Evolutionary conservation across 371 early-diverging fungal genomes (phyloP), one percentile per base, ranked within the genome.

Genomic region (Quaeritorhiza haematococci): DNA sequence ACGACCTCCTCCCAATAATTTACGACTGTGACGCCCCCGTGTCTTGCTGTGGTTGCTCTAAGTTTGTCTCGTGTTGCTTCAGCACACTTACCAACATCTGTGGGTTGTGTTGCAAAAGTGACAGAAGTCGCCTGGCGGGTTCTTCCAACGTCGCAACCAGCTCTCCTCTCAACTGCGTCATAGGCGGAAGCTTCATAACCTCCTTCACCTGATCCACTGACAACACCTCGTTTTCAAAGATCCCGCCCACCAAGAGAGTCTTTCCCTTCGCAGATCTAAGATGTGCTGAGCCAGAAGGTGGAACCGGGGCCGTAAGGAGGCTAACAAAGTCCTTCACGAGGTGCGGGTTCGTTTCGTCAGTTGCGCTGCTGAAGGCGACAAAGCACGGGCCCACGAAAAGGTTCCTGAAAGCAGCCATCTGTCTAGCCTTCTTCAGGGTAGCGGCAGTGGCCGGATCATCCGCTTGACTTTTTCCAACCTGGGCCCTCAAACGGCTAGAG

Each of bases 201-300:
- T 50, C n/a, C 32, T 59, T 48, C 35, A 68, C 33, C 46, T 46
- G 49, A 63, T 68, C 63, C 21, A 49, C 49, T 33, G 68, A 61
- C 35, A 68, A 19, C 13, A 63, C 53, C 3, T 19, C 19, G 19
- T 50, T 50, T 24, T 68, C 68, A 17, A 68, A 45, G 32, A 56
- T 56, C 5, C 64, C 68, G 17, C 68, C 68, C 2, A 68, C 68
- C 1, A 68, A 41, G 43, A 68, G 38, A 24, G 58, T 32, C 47
- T 63, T 58, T n/a, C 43, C 21, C 43, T 60, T 52, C 32, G 53
- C 58, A n/a, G n/a, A n/a, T n/a, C n/a, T n/a, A n/a, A n/a, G n/a
- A n/a, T n/a, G n/a, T n/a, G n/a, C n/a, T n/a, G n/a, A n/a, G n/a
- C n/a, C n/a, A n/a, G n/a, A n/a, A n/a, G n/a, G n/a, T n/a, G n/a